Evolutionary conservation across 257 asterid genomes (phyloP).

Genomic region (Solanum okadae): DNA sequence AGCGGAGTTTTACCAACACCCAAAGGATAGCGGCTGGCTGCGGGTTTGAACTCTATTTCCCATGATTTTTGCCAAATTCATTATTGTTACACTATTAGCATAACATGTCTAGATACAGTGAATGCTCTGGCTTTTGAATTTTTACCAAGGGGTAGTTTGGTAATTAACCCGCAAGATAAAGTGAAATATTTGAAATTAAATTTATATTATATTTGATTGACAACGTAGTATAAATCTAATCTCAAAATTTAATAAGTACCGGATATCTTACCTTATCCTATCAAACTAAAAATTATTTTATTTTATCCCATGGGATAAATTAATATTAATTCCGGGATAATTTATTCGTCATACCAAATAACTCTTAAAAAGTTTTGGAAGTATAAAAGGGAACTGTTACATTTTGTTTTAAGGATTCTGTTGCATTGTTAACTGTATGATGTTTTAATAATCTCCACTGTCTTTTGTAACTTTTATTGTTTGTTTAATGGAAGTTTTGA

Average conservation of each 20-base stretch:
- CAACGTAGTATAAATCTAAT: no score
- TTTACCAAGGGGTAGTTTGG: neutral
- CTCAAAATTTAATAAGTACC: no score
- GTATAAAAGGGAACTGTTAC: no score
- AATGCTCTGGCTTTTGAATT: neutral
- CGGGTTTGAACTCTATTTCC: neutral
- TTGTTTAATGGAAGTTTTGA: no score
- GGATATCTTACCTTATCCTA: no score
- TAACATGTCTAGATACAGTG: neutral
- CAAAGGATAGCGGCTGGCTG: accelerated
- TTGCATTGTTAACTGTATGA: neutral
- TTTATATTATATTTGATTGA: neutral
- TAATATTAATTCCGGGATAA: no score
- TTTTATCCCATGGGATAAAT: neutral
- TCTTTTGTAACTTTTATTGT: neutral
- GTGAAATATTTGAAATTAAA: neutral
- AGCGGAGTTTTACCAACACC: no score
- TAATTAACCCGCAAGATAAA: neutral
- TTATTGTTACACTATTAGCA: neutral
- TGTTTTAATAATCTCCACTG: neutral
- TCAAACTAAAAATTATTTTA: neutral
- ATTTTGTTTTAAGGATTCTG: no score
- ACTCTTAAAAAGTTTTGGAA: neutral
- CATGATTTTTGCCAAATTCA: neutral
- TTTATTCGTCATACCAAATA: neutral